Base-by-base conservation (phyloP, 2,329 filamentous ascomycete species). In the Cordyceps sp. region DNA sequence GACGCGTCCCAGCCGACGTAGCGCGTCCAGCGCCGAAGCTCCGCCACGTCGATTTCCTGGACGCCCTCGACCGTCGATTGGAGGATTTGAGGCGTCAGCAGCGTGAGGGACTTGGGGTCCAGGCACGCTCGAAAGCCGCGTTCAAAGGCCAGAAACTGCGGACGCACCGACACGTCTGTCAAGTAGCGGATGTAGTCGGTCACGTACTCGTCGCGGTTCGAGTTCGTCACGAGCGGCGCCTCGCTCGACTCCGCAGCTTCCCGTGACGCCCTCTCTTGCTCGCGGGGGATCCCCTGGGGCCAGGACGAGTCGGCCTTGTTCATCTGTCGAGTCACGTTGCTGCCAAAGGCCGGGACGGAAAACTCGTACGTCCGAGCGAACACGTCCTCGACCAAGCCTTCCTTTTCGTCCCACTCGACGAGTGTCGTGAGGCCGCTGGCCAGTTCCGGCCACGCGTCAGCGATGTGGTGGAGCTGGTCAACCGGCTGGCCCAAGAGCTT, bases 281-380 rank as follows among this genome's bases (percentile, higher is more conserved):
- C 29, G 18, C 19, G 6, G 13, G 31, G 32, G 12, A 56, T 45
- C 37, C 69, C 66, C 34, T 68, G 66, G 4, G 72, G 73, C 71
- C 72, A 77, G 9, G 46, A 38, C 5, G 53, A 50, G 10, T 46
- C 41, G 7, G 49, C 38, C 4, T 48, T 40, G 6, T 51, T 54
- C 73, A 78, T 78, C 40, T 67, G 58, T 9, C 67, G 58, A 3
- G 65, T 70, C 18, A 77, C 47, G 10, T 67, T 62, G 36, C 64
- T 54, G n/a, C 64, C 70, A 32, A 76, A 64, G 38, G 66, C 58
- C 13, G 62, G 61, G 6, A 72, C 62, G 17, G 80, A 85, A 50
- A 93, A 96, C 44, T 84, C 81, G 49, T 93, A 94, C 0, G 83
- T 88, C 34, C 84, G 69, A 35, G 76, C 67, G 50, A 93, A 92